phyloP scores from a whole-genome alignment of 23 red algal species.

The Agarophyton chilense region DNA sequence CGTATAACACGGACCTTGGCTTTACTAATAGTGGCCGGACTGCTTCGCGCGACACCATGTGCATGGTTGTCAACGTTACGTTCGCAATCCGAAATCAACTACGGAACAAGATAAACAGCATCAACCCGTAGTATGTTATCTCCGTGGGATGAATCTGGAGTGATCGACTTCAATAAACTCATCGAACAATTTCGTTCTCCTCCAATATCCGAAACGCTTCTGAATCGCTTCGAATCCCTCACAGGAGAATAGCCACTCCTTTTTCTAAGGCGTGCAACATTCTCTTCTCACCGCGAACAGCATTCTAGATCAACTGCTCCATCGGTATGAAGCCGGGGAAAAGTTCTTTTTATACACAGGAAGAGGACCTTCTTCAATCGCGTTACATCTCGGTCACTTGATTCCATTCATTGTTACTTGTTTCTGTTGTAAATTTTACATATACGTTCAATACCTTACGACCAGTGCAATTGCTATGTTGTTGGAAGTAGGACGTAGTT shows the following conservation, averaged over 20 bases:
- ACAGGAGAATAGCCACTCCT: conserved; percentile 79
- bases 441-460: too few relatives aligned
- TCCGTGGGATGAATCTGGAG: conserved; percentile 88
- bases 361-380: conserved; percentile 81
- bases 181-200: conserved; percentile 82
- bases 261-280: conserved; percentile 89
- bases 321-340: conserved; percentile 86
- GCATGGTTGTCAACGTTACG: too few relatives aligned
- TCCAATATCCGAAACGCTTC: conserved; percentile 53
- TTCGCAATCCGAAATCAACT: background rate
- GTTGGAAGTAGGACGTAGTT: too few relatives aligned
- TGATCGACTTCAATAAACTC: conserved; percentile 91
- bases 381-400: conserved; percentile 93
- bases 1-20: too few relatives aligned
- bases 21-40: too few relatives aligned
- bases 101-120: background rate
- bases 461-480: too few relatives aligned
- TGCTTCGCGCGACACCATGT: too few relatives aligned
- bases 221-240: conserved; percentile 74
- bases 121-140: conserved; percentile 72
- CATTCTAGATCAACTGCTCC: conserved; percentile 75
- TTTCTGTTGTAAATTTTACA: too few relatives aligned
- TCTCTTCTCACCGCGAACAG: conserved; percentile 98
- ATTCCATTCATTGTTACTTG: conserved; percentile 92
- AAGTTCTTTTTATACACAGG: conserved; percentile 97